phyloP scores from a whole-genome alignment of 495 filamentous ascomycete species.

The Penicillium nucicola region DNA sequence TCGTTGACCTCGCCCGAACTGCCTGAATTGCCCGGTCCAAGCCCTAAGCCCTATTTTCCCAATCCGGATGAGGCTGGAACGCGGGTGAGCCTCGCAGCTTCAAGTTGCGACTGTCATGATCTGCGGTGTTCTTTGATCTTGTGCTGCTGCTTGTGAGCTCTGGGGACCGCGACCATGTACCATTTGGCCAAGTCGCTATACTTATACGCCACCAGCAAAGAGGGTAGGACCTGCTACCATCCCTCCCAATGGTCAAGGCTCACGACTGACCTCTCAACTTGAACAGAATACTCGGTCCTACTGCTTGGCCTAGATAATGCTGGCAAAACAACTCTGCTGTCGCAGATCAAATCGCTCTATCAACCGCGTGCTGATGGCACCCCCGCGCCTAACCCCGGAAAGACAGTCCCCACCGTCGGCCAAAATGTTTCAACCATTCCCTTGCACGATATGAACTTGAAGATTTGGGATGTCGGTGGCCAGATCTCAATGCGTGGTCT shows the following conservation, averaged over 20 bases:
- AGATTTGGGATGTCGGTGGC: constrained; percentile 97
- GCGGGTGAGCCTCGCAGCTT: constrained; percentile 13
- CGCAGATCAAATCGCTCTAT: constrained; percentile 88
- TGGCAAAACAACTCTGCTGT: constrained; percentile 96
- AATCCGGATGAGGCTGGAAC: constrained; percentile 26
- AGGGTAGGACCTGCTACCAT: constrained; percentile 54
- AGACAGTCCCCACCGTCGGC: constrained; percentile 93
- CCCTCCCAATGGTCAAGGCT: constrained; percentile 3
- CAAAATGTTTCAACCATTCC: constrained; percentile 92
- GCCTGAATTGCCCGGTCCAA: neutral
- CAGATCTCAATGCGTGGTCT: constrained; percentile 84
- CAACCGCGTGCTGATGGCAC: constrained; percentile 58
- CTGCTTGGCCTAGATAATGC: constrained; percentile 97
- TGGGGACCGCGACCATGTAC: constrained; percentile 65
- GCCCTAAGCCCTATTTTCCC: constrained; percentile 34
- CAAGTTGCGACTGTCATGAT: constrained; percentile 22
- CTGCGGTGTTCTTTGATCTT: constrained; percentile 12
- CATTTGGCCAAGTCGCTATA: constrained; percentile 95
- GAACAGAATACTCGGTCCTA: constrained; percentile 89
- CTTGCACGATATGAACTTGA: constrained; percentile 88
- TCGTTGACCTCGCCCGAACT: neutral
- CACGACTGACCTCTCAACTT: neutral
- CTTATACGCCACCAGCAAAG: constrained; percentile 90
- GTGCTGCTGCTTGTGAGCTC: constrained; percentile 8
- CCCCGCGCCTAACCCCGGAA: constrained; percentile 49